phyloP scores from a whole-genome alignment of 1,139 yeast genomes.

The Meyerozyma carpophila region DNA sequence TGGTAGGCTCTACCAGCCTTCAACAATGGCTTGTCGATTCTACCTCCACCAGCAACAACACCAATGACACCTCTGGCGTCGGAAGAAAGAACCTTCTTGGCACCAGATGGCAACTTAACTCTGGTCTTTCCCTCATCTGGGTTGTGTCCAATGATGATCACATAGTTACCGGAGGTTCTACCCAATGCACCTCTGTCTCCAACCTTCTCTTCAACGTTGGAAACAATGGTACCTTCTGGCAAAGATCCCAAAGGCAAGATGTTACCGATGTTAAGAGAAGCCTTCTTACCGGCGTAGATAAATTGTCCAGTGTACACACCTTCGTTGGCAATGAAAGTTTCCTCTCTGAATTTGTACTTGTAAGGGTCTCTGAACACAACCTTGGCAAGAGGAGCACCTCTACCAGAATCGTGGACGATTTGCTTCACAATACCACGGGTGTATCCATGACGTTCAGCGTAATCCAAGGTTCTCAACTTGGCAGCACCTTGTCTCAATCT shows the following conservation, averaged over 20 bases:
- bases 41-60: conserved; percentile 99
- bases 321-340: conserved; percentile 98
- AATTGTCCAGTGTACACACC: conserved; percentile 99
- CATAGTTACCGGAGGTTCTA: conserved; percentile 99
- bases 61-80: conserved; percentile 99
- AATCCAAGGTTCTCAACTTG: conserved; percentile 98
- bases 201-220: conserved; percentile 98
- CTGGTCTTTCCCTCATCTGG: conserved; percentile 98
- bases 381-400: conserved; percentile 99
- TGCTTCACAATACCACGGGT: conserved; percentile 98
- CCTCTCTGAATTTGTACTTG: conserved; percentile 96
- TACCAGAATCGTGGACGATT: conserved; percentile 99
- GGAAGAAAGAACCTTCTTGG: conserved; percentile 93
- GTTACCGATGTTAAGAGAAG: conserved; percentile 96
- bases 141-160: conserved; percentile 98
- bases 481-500: conserved; percentile 99
- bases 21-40: conserved; percentile 98
- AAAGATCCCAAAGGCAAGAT: conserved; percentile 93
- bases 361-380: conserved; percentile 99
- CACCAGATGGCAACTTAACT: conserved; percentile 98
- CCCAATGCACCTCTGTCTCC: conserved; percentile 99
- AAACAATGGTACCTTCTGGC: conserved; percentile 99
- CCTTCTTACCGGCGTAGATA: conserved; percentile 98
- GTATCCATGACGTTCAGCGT: conserved; percentile 99
- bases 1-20: conserved; percentile 99